These are phyloP conservation scores for Boehmeria nivea DNA, from an alignment of 306 rosid species.

Conservation along the genomic window DNA sequence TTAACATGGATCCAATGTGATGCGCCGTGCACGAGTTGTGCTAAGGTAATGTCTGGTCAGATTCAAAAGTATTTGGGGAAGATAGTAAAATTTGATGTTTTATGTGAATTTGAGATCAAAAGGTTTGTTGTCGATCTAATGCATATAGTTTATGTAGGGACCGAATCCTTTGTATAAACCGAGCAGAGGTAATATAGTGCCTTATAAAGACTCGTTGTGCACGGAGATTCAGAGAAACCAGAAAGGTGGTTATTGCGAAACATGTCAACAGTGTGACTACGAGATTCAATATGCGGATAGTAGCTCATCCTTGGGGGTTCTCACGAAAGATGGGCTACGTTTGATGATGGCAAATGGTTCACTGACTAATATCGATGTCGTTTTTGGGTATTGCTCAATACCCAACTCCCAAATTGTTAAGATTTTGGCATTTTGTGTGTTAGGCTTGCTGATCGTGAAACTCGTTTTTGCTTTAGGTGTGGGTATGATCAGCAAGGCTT, in stretches of 20 bases:
- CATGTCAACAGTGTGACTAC: slow-evolving; percentile 67
- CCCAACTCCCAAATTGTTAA: background rate
- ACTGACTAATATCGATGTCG: slow-evolving; percentile 43
- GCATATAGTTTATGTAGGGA: slow-evolving; percentile 50
- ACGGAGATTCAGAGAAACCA: slow-evolving; percentile 50
- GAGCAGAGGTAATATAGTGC: slow-evolving; percentile 38
- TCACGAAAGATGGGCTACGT: slow-evolving; percentile 56
- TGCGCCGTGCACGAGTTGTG: slow-evolving; percentile 80
- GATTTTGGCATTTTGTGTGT: background rate
- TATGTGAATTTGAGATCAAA: background rate
- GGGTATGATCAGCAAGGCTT: slow-evolving; percentile 84
- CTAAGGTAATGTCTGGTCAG: slow-evolving; percentile 43
- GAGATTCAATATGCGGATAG: slow-evolving; percentile 78
- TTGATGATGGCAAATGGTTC: slow-evolving; percentile 53
- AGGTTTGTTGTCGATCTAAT: slow-evolving; percentile 8
- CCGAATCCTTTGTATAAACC: slow-evolving; percentile 67
- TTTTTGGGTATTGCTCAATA: slow-evolving; percentile 53
- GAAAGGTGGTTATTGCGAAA: slow-evolving; percentile 30
- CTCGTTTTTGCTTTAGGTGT: slow-evolving; percentile 49
- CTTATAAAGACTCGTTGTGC: slow-evolving; percentile 49
- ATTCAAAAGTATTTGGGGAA: background rate
- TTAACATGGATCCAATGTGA: slow-evolving; percentile 86
- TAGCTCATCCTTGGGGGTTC: slow-evolving; percentile 82
- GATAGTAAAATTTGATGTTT: background rate
- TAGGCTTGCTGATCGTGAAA: slow-evolving; percentile 14